Evolutionary conservation across 1,284 basidiomycete genomes (phyloP), one percentile per base, ranked within the genome.

Genomic region (Exobasidium rhododendri): DNA sequence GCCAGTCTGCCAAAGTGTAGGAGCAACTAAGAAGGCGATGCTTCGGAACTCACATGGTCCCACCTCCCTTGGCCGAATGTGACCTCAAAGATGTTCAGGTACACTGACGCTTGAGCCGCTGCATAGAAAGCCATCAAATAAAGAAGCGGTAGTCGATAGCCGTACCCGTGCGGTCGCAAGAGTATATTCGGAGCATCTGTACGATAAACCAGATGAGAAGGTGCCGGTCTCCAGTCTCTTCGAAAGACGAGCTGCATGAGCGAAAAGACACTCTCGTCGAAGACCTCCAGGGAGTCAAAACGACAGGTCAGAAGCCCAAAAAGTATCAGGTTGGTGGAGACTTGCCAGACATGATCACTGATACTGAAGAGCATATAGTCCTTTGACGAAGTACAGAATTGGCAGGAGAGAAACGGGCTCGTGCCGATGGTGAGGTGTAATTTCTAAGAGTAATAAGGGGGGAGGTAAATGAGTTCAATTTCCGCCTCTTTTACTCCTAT

Each of bases 1-100:
- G n/a, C n/a, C n/a, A n/a, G n/a, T n/a, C n/a, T n/a, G n/a, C n/a
- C n/a, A n/a, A n/a, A n/a, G n/a, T n/a, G n/a, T n/a, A n/a, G n/a
- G n/a, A n/a, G n/a, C n/a, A n/a, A n/a, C n/a, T n/a, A n/a, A n/a
- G n/a, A n/a, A n/a, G n/a, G n/a, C n/a, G n/a, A n/a, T n/a, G n/a
- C n/a, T n/a, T n/a, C n/a, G n/a, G n/a, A n/a, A 59, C 57, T 26
- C 53, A 49, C 57, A 54, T 61, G 59, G 26, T 54, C 52, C 59
- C 59, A 61, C 56, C 59, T 56, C 4, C 59, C 50, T 24, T 32
- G 17, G 24, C 51, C 51, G 22, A 44, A 40, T 1, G 52, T 35
- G 35, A 61, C 32, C 7, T 61, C 59, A 4, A 40, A 28, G 11
- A 61, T 30, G n/a, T 26, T 31, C 14, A 26, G 14, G 13, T 26